Evolutionary conservation across 495 filamentous ascomycete species (phyloP), one percentile per base, ranked within the genome.

Genomic region (Melanomma pulvis-pyrius): DNA sequence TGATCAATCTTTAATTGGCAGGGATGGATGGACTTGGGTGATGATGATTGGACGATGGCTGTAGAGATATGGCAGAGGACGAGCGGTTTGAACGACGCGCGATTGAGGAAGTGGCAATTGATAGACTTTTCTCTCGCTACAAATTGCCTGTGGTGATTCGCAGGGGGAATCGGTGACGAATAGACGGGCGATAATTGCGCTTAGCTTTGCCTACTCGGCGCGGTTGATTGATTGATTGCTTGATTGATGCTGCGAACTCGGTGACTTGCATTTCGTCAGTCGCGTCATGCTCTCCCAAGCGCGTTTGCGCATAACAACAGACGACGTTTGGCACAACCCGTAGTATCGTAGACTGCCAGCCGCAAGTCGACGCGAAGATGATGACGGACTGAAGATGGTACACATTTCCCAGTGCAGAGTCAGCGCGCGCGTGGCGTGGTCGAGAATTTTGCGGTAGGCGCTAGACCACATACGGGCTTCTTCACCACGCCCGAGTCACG

Each of bases 1-100:
- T 65, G 61, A 65, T 57, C 26, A 57, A 58, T 65, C 7, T 65
- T 21, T 65, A 65, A 65, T 65, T 30, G 39, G 17, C 25, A 19
- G 44, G 22, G 39, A 41, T 41, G 55, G 21, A 25, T 41, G n/a
- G 26, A 3, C 28, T 19, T 26, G 28, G 11, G 26, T 2, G 39
- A 44, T 6, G 39, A 44, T 44, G 19, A 57, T 57, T 57, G 54
- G 32, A 24, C 29, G 25, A 54, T 58, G 41, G 39, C 7, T 61
- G 59, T 61, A 61, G 7, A 61, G 36, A 61, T 61, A 21, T 36
- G 21, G 21, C 12, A 21, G 25, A 30, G 5, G 30, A 30, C 19
- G 25, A 19, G 15, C 24, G 54, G 26, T 26, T 29, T 28, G 51
- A 26, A 30, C 17, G 8, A 34, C 51, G 17, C 28, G 21, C 51